Evolutionary conservation across 768 basidiomycete species (phyloP), one percentile per base, ranked within the genome.

Genomic region (Cytidiella melzeri): DNA sequence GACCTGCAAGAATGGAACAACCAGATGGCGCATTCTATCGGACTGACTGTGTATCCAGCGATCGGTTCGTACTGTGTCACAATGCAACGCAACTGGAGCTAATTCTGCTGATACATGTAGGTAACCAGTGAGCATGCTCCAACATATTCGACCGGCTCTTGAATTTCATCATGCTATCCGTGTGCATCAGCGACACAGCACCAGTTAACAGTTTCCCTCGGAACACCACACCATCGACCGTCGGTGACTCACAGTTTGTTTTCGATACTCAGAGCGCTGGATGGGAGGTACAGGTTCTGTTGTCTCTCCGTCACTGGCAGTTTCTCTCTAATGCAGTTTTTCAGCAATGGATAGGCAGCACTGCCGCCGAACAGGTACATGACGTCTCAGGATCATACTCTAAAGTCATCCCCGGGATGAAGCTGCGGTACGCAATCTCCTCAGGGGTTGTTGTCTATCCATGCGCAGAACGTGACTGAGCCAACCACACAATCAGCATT

Each of bases 181-280:
- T n/a, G n/a, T n/a, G n/a, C n/a, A n/a, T n/a, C 52, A 83, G 81
- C 56, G 82, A 84, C 54, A 66, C 69, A 19, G 73, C 77, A 0
- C 82, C 82, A 1, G 73, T 77, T 26, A 83, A 83, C 57, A 65
- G 61, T 50, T 84, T 81, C 65, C 79, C 81, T 13, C 71, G 76
- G 25, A 69, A 55, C 25, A 66, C 69, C 40, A 77, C 75, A 5
- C 65, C 67, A 5, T 43, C 48, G 4, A 69, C 59, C 7, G 50
- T 66, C 51, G 30, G 30, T 7, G 64, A 56, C 41, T 57, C 69
- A 1, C 78, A 82, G 55, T 84, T 76, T 74, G 74, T 81, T 0
- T 83, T 77, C 53, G 75, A 81, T 55, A 68, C 72, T 3, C 71
- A 76, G 55, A 69, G 71, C 43, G 53, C 61, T 23, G 73, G 74